phyloP scores from a whole-genome alignment of 2,329 filamentous ascomycete genomes.

The Ophiostoma ulmi region DNA sequence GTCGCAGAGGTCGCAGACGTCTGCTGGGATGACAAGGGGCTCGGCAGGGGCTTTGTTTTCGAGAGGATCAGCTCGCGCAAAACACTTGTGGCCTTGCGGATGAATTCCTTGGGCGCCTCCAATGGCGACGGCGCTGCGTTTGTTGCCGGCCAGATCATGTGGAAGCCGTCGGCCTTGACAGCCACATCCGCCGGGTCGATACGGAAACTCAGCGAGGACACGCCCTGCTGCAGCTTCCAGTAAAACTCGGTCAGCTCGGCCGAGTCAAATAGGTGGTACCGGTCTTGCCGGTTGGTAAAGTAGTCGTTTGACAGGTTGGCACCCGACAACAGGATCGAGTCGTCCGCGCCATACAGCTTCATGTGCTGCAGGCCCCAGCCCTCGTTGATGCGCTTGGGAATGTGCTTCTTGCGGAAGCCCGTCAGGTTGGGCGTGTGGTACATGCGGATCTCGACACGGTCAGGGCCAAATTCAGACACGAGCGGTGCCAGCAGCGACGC shows the following conservation, averaged over 20 bases:
- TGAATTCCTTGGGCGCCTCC: constrained; percentile 62
- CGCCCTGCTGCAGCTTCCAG: constrained; percentile 65
- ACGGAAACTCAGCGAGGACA: constrained; percentile 76
- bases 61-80: constrained; percentile 60
- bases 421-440: constrained; percentile 96
- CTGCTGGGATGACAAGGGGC: constrained; percentile 22
- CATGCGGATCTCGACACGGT: constrained; percentile 89
- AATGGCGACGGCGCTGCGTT: constrained; percentile 75
- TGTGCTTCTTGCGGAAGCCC: constrained; percentile 72
- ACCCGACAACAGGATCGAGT: constrained; percentile 90
- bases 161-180: constrained; percentile 38
- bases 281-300: constrained; percentile 91
- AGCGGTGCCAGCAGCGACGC: constrained; percentile 82
- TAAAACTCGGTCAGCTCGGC: constrained; percentile 79
- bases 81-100: constrained; percentile 60
- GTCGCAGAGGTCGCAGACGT: background rate
- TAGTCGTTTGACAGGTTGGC: constrained; percentile 92
- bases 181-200: constrained; percentile 55
- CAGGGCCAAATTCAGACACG: constrained; percentile 74
- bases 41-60: constrained; percentile 31
- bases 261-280: constrained; percentile 87
- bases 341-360: constrained; percentile 95
- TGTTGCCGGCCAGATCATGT: constrained; percentile 64
- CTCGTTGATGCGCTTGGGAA: constrained; percentile 90
- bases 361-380: constrained; percentile 98